Percentiles rank a stretch among this genome's conserved stretches.
Conservation (phyloP, 306 rosid genomes). For the Quercus wislizeni region DNA sequence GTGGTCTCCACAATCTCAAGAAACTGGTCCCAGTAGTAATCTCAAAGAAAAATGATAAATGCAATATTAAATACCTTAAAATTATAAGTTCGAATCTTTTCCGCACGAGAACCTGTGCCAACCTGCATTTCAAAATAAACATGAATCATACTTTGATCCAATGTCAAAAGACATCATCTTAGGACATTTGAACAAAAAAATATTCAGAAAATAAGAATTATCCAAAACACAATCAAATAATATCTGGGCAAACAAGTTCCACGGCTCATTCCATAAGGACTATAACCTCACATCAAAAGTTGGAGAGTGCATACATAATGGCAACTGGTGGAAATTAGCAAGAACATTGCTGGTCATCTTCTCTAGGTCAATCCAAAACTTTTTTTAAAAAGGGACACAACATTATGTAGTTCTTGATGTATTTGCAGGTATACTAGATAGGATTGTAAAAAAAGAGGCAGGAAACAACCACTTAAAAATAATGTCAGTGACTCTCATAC, state of each 20-base stretch:
- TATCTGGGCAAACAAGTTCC: background rate
- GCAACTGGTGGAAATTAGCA: background rate
- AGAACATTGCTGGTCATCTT: background rate
- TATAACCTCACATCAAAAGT: background rate
- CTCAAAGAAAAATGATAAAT: background rate
- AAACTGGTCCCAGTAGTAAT: background rate
- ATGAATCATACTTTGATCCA: constrained; percentile 6
- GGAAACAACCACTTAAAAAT: background rate
- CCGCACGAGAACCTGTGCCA: constrained; percentile 96
- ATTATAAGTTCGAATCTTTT: constrained; percentile 90
- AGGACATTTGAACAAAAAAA: constrained; percentile 13
- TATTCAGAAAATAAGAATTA: background rate
- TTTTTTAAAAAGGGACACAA: background rate
- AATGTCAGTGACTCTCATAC: background rate
- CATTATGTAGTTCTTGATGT: background rate
- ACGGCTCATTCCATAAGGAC: background rate
- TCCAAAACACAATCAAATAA: background rate
- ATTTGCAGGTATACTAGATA: background rate
- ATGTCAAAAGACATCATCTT: background rate
- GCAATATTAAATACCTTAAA: constrained; percentile 63
- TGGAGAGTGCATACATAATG: background rate
- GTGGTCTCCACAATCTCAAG: background rate
- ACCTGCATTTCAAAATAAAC: constrained; percentile 53
- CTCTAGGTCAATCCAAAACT: background rate
- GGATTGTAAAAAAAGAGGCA: background rate